These are phyloP conservation scores for Pyrenochaeta sp. DNA, from an alignment of 2,329 filamentous ascomycete species.

Conservation along the genomic window DNA sequence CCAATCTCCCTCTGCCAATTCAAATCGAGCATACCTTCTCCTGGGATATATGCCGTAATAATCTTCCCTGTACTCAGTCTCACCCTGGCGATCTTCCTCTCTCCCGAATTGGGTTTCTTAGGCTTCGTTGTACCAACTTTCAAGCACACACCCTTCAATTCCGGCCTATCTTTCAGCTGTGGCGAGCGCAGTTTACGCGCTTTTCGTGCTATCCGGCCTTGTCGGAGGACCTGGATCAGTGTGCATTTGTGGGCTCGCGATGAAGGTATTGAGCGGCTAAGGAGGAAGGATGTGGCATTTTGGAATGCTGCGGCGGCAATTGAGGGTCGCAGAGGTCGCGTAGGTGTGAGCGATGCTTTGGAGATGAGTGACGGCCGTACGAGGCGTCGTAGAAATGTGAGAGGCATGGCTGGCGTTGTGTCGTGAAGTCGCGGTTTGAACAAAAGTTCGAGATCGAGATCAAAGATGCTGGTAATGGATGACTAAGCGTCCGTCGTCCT, in stretches of 20 bases:
- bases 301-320: slow-evolving; percentile 28
- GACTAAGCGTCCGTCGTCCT: not conserved
- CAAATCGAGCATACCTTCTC: slow-evolving; percentile 69
- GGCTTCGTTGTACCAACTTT: slow-evolving; percentile 93
- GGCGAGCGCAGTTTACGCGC: slow-evolving; percentile 89
- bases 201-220: slow-evolving; percentile 79
- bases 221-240: slow-evolving; percentile 64
- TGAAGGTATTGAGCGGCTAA: slow-evolving; percentile 47
- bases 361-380: slow-evolving; percentile 45
- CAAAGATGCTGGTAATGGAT: not conserved
- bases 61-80: slow-evolving; percentile 85
- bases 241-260: slow-evolving; percentile 54
- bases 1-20: slow-evolving; percentile 7
- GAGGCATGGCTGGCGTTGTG: slow-evolving; percentile 45
- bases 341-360: slow-evolving; percentile 20
- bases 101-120: slow-evolving; percentile 98
- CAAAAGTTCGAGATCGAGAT: slow-evolving; percentile 17
- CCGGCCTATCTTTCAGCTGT: slow-evolving; percentile 77
- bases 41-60: slow-evolving; percentile 93
- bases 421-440: slow-evolving; percentile 5
- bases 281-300: slow-evolving; percentile 34
- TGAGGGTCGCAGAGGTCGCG: slow-evolving; percentile 26
- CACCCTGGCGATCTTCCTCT: slow-evolving; percentile 94
- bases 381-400: slow-evolving; percentile 51
- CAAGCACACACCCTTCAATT: slow-evolving; percentile 94